phyloP scores from a whole-genome alignment of 2,329 filamentous ascomycete genomes.

The Calonectria fujianensis region DNA sequence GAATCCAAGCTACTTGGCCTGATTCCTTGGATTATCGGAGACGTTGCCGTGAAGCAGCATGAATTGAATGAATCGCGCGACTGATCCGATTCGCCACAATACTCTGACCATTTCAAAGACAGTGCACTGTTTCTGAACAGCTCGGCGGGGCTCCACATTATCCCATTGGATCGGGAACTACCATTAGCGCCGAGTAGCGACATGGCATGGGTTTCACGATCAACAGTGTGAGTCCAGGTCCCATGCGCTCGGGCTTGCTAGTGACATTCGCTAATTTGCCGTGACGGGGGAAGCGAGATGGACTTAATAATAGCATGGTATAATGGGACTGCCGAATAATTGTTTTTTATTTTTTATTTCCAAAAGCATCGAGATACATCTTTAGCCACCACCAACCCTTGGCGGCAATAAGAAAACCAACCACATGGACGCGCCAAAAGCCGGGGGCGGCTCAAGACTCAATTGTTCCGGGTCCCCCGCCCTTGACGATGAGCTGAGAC shows the following conservation, averaged over 20 bases:
- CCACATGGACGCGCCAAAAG: not conserved
- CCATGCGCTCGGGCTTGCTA: slow-evolving; percentile 4
- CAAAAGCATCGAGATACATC: not conserved
- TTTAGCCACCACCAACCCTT: not conserved
- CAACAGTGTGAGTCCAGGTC: not conserved
- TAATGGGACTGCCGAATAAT: not conserved
- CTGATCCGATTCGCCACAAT: slow-evolving; percentile 4
- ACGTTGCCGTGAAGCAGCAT: not conserved
- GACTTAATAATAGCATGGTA: not conserved
- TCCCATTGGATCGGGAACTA: not conserved
- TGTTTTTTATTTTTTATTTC: not conserved
- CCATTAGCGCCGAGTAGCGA: not conserved
- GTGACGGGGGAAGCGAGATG: not conserved
- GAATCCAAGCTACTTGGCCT: not conserved
- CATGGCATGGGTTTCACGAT: slow-evolving; percentile 12
- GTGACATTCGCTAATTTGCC: slow-evolving; percentile 23
- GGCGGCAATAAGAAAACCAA: not conserved
- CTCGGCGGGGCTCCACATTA: not conserved
- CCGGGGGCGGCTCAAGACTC: not conserved
- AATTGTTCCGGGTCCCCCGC: not conserved
- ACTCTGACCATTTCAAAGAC: slow-evolving; percentile 5
- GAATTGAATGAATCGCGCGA: not conserved
- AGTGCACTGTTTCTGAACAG: not conserved
- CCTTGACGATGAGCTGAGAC: slow-evolving; percentile 8
- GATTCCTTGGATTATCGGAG: not conserved